Percentiles rank a stretch among this genome's conserved stretches.
phyloP scores from a whole-genome alignment of 441 rosid genomes.

The Jatropha multifida region DNA sequence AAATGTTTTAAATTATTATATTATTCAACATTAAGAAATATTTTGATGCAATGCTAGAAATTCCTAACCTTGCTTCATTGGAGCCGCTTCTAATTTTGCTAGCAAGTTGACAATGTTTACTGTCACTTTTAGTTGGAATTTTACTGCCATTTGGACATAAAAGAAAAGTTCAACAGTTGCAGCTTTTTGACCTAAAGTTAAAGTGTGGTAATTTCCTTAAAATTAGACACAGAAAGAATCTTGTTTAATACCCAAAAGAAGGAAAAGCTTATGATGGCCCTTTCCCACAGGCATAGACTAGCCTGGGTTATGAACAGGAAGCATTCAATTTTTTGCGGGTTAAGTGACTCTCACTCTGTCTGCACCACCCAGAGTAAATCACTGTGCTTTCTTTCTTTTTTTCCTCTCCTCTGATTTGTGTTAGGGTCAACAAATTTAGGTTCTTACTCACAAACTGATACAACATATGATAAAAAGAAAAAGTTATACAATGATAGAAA shows the following conservation, averaged over 20 bases:
- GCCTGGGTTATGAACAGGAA: too few species aligned
- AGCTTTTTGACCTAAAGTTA: background rate
- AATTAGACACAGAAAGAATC: background rate
- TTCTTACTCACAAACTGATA: too few species aligned
- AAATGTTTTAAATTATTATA: too few species aligned
- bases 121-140: background rate
- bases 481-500: too few species aligned
- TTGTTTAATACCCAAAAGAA: background rate
- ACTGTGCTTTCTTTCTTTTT: too few species aligned
- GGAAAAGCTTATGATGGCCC: background rate
- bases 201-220: background rate
- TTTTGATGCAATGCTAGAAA: background rate
- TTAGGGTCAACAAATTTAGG: too few species aligned
- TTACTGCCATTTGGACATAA: background rate
- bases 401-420: too few species aligned
- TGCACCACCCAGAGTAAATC: too few species aligned
- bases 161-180: background rate
- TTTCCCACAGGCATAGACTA: background rate
- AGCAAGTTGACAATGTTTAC: background rate
- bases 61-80: background rate
- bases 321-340: too few species aligned
- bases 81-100: background rate
- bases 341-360: too few species aligned
- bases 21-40: too few species aligned
- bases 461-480: too few species aligned